Conservation (phyloP, 75 land plant genomes). For the Pinus taeda region DNA sequence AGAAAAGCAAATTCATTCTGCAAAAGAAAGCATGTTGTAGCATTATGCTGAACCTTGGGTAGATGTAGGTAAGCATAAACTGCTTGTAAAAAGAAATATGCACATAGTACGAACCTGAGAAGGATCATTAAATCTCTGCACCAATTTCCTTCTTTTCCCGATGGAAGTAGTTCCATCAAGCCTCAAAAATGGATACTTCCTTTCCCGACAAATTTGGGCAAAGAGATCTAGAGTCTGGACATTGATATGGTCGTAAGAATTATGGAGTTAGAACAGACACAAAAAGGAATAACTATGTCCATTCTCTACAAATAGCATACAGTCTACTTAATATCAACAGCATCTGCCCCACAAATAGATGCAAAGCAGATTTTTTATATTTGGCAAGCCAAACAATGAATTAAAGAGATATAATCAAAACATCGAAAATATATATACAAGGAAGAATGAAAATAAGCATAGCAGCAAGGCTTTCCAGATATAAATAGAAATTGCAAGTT, state of each 20-base stretch:
- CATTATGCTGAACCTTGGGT: not conserved
- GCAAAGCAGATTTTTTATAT: not conserved
- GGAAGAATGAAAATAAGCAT: not conserved
- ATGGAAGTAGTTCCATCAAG: constrained; percentile 96
- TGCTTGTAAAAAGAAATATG: not conserved
- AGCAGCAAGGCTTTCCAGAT: too few relatives aligned
- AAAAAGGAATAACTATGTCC: not conserved
- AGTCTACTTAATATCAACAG: not conserved
- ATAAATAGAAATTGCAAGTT: too few relatives aligned
- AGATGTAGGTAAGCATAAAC: not conserved
- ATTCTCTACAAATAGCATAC: not conserved
- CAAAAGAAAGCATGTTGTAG: constrained; percentile 11
- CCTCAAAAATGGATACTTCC: constrained; percentile 88
- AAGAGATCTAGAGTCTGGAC: constrained; percentile 89
- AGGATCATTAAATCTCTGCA: constrained; percentile 82
- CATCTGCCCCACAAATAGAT: not conserved
- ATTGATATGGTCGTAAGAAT: not conserved
- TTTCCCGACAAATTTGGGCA: constrained; percentile 95
- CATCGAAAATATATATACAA: not conserved
- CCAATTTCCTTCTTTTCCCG: constrained; percentile 91
- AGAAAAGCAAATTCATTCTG: constrained; percentile 98
- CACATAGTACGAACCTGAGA: constrained; percentile 42
- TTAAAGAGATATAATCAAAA: not conserved
- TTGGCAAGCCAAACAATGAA: not conserved
- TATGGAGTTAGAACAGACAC: not conserved